phyloP scores from a whole-genome alignment of 257 asterid species.

The Rehmannia glutinosa region DNA sequence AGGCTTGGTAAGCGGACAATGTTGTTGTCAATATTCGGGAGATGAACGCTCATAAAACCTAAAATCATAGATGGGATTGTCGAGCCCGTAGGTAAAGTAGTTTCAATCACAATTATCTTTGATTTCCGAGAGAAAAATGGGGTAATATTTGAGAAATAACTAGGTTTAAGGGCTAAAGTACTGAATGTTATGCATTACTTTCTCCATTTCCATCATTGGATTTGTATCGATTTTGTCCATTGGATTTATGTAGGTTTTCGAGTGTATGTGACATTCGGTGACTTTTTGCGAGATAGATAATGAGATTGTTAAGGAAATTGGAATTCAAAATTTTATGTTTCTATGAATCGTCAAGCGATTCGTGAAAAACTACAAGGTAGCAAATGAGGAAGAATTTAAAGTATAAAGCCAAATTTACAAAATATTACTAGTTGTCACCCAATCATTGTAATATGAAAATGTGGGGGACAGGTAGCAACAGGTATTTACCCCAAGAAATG shows the following conservation, averaged over 20 bases:
- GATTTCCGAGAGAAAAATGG: not conserved
- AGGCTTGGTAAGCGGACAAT: constrained; percentile 58
- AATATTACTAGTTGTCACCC: too few species aligned
- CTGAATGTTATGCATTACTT: not conserved
- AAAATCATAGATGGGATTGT: constrained; percentile 85
- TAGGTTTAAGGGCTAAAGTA: not conserved
- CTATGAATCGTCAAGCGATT: not conserved
- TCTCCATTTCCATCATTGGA: not conserved
- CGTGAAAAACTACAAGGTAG: not conserved
- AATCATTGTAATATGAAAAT: not conserved
- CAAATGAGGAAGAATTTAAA: not conserved
- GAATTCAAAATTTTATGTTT: not conserved
- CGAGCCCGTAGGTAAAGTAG: constrained; percentile 58
- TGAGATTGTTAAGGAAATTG: not conserved
- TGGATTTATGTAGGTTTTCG: not conserved
- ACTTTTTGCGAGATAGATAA: not conserved
- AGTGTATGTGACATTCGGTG: not conserved
- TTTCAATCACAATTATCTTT: not conserved
- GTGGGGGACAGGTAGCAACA: not conserved
- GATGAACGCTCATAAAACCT: constrained; percentile 94
- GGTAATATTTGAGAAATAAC: not conserved
- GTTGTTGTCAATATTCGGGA: constrained; percentile 87
- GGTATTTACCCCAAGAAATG: too few species aligned
- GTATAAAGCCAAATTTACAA: not conserved
- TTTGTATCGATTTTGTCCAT: not conserved